These are phyloP conservation scores for Syncephalis plumigaleata DNA, from an alignment of 371 early-diverging fungal species.

Conservation along the genomic window DNA sequence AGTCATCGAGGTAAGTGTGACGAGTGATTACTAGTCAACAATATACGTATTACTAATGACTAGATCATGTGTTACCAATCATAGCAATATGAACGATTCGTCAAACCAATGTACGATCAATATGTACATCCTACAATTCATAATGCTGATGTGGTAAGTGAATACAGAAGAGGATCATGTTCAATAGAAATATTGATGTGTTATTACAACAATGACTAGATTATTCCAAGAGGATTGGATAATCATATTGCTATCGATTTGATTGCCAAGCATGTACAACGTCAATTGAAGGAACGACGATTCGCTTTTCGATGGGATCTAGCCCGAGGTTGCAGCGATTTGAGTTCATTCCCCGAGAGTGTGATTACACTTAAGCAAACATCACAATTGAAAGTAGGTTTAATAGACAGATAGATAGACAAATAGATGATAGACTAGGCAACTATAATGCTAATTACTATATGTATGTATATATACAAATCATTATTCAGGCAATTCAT, in stretches of 20 bases:
- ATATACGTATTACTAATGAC: no score
- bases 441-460: no score
- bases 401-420: no score
- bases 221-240: constrained; percentile 79
- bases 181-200: not conserved
- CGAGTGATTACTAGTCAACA: not conserved
- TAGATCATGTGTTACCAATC: no score
- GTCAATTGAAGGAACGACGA: constrained; percentile 58
- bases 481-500: constrained; percentile 53
- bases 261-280: constrained; percentile 68
- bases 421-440: no score
- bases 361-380: constrained; percentile 35
- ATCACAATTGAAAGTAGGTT: constrained; percentile 36
- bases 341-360: constrained; percentile 24
- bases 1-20: constrained; percentile 43
- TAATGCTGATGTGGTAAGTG: constrained; percentile 51
- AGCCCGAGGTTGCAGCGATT: constrained; percentile 12
- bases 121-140: constrained; percentile 76
- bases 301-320: constrained; percentile 45
- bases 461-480: no score
- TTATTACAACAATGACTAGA: constrained; percentile 21
- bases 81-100: constrained; percentile 68
- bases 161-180: not conserved
- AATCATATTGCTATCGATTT: constrained; percentile 83
- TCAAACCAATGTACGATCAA: constrained; percentile 83